phyloP scores from a whole-genome alignment of 164 flowering plant genomes.

The Hamamelis virginiana region DNA sequence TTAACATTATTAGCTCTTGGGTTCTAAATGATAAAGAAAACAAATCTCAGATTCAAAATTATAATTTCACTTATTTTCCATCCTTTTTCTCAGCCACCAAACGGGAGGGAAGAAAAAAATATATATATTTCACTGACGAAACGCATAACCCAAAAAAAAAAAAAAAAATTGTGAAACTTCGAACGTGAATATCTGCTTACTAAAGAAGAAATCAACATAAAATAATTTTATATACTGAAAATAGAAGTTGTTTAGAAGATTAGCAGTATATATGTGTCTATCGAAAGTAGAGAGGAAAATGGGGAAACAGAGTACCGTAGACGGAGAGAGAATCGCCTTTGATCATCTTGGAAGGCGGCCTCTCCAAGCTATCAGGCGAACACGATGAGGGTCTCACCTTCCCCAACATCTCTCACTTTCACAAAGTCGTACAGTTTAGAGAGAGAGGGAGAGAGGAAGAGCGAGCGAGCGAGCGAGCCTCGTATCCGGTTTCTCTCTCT shows the following conservation, averaged over 20 bases:
- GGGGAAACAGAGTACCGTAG: constrained; percentile 46
- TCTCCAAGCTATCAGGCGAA: constrained; percentile 45
- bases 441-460: neutral
- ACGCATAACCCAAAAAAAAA: no score
- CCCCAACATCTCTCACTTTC: constrained; percentile 50
- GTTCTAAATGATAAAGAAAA: neutral
- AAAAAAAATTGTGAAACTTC: no score
- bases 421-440: constrained; percentile 1
- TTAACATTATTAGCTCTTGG: neutral
- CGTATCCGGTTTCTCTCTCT: no score
- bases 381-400: constrained; percentile 44
- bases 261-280: neutral
- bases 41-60: no score
- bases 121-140: no score
- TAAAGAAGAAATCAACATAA: no score
- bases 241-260: no score
- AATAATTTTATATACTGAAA: no score
- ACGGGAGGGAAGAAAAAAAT: neutral
- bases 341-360: constrained; percentile 48
- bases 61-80: neutral
- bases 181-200: no score
- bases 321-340: constrained; percentile 69
- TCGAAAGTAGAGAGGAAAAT: neutral
- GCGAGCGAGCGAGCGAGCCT: no score
- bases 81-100: neutral